A percentile compares a stretch with the other conserved stretches of the same genome.
Conservation (phyloP, 2,329 filamentous ascomycete species). For the Colletotrichum nymphaeae region DNA sequence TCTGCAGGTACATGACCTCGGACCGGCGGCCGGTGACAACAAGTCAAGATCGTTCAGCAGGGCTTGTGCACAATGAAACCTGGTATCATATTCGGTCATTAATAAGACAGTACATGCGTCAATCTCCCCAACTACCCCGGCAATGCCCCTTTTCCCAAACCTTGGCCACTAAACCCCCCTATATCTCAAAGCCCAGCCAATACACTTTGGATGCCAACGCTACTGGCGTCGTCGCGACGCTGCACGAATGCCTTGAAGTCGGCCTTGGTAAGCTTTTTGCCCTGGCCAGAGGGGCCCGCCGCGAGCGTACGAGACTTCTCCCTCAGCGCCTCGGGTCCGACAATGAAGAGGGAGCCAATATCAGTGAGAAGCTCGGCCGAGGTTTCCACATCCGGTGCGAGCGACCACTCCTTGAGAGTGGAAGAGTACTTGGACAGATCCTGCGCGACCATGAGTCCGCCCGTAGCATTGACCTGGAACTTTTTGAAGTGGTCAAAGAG, state of each 20-base stretch:
- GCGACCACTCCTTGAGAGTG: conserved; percentile 84
- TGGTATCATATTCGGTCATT: conserved; percentile 33
- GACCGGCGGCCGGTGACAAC: background rate
- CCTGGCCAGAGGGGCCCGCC: conserved; percentile 52
- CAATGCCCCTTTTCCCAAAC: background rate
- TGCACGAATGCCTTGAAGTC: conserved; percentile 88
- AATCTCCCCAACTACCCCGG: background rate
- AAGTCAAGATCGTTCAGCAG: background rate
- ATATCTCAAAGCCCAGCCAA: conserved; percentile 70
- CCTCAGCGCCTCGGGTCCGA: conserved; percentile 81
- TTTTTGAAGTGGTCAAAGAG: conserved; percentile 95
- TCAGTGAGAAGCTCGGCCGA: conserved; percentile 89
- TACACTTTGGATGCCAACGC: conserved; percentile 84
- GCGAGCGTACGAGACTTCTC: conserved; percentile 74
- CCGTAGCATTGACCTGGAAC: conserved; percentile 92
- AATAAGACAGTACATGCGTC: background rate
- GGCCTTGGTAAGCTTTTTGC: conserved; percentile 70
- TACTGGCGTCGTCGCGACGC: conserved; percentile 85
- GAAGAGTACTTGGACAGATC: conserved; percentile 95
- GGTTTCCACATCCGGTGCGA: conserved; percentile 74
- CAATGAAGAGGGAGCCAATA: conserved; percentile 95
- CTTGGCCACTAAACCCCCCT: background rate
- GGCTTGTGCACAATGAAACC: background rate
- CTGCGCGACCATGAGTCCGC: conserved; percentile 94
- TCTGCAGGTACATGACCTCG: background rate